Evolutionary conservation across 2,329 filamentous ascomycete species (phyloP).

Genomic region (Triangularia setosa): DNA sequence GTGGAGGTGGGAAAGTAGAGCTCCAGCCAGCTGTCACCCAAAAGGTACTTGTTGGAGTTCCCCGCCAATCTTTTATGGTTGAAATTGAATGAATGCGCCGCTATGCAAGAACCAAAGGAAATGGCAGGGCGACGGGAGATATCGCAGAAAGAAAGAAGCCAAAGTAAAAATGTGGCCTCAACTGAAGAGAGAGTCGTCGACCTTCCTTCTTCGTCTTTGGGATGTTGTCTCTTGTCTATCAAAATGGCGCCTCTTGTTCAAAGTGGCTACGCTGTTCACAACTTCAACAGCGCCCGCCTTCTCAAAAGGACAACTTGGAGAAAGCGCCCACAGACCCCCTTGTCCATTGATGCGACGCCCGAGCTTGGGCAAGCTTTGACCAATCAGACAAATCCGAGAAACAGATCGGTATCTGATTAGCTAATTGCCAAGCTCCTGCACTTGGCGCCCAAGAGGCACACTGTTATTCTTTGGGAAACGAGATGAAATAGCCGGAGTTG

Average conservation of each 20-base stretch:
- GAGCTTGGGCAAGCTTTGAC: slow-evolving; percentile 7
- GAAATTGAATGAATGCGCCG: background rate
- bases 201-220: slow-evolving; percentile 6
- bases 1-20: slow-evolving; percentile 3
- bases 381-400: slow-evolving; percentile 14
- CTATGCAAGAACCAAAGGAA: background rate
- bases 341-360: slow-evolving; percentile 21
- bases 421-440: slow-evolving; percentile 14
- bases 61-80: background rate
- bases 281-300: background rate
- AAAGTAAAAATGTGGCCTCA: slow-evolving; percentile 18
- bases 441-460: slow-evolving; percentile 7
- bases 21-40: background rate
- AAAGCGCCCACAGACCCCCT: slow-evolving; percentile 15
- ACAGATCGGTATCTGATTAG: slow-evolving; percentile 11
- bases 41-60: background rate
- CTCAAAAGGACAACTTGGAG: slow-evolving; percentile 28
- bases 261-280: slow-evolving; percentile 24
- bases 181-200: slow-evolving; percentile 6
- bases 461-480: background rate
- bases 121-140: slow-evolving; percentile 3
- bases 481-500: background rate
- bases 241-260: background rate
- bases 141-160: slow-evolving; percentile 10
- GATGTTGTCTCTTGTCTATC: background rate